Conservation (phyloP, 2,329 filamentous ascomycete species). For the Metarhizium guizhouense region DNA sequence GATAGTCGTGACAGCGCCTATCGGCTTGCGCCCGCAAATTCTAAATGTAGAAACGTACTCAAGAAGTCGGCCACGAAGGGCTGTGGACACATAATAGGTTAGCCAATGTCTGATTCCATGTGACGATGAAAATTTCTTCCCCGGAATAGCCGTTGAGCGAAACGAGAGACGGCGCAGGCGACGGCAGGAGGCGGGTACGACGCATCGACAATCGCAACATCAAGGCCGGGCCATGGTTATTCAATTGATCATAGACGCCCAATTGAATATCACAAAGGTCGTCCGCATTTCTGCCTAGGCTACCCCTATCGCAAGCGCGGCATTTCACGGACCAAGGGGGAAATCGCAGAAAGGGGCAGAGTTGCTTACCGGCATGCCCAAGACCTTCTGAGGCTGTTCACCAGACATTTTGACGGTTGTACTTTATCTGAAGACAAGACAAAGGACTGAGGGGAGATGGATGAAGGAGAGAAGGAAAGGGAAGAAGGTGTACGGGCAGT, state of each 20-base stretch:
- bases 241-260: slow-evolving; percentile 4
- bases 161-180: neutral
- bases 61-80: slow-evolving; percentile 97
- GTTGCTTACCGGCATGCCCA: slow-evolving; percentile 59
- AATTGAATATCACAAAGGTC: slow-evolving; percentile 10
- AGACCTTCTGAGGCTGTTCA: slow-evolving; percentile 46
- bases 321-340: slow-evolving; percentile 14
- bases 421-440: slow-evolving; percentile 31
- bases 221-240: no score
- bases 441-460: slow-evolving; percentile 55
- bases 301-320: slow-evolving; percentile 18
- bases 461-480: slow-evolving; percentile 34
- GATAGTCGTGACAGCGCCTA: slow-evolving; percentile 4
- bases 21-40: neutral
- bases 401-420: slow-evolving; percentile 44
- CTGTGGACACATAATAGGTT: slow-evolving; percentile 37
- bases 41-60: slow-evolving; percentile 59
- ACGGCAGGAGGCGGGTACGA: neutral
- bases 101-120: slow-evolving; percentile 16
- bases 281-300: slow-evolving; percentile 8
- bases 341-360: slow-evolving; percentile 2
- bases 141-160: neutral
- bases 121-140: slow-evolving; percentile 8
- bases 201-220: neutral
- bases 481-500: slow-evolving; percentile 29